Percentiles rank a stretch among this genome's conserved stretches.
Conservation (phyloP, 2,329 filamentous ascomycete species). For the Xylariales sp. region DNA sequence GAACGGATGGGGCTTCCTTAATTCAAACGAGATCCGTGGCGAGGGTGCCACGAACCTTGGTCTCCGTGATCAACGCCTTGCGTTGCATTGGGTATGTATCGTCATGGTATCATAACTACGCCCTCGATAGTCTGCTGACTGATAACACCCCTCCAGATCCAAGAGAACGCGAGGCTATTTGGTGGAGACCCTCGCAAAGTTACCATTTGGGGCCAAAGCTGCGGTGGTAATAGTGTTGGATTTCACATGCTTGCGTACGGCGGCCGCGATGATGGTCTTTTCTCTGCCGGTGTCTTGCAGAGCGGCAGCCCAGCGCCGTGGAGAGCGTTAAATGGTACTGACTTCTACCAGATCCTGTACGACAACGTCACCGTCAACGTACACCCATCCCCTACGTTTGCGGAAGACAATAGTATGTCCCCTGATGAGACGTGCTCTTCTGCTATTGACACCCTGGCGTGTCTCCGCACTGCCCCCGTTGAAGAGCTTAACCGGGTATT, state of each 20-base stretch:
- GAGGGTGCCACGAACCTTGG: slow-evolving; percentile 13
- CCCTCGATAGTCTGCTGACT: neutral
- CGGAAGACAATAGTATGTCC: slow-evolving; percentile 8
- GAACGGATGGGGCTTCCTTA: slow-evolving; percentile 10
- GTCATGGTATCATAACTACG: neutral
- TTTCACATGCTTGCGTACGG: slow-evolving; percentile 21
- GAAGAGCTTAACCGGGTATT: slow-evolving; percentile 20
- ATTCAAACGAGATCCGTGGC: slow-evolving; percentile 7
- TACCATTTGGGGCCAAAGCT: slow-evolving; percentile 16
- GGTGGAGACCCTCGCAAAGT: slow-evolving; percentile 17
- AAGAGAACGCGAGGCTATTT: slow-evolving; percentile 11
- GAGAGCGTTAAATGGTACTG: slow-evolving; percentile 18
- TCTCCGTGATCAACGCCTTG: slow-evolving; percentile 17
- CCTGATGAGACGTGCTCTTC: slow-evolving; percentile 5
- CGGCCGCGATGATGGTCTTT: slow-evolving; percentile 20
- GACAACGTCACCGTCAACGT: slow-evolving; percentile 19
- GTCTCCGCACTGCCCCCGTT: slow-evolving; percentile 18
- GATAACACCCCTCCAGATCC: neutral
- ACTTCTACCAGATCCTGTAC: slow-evolving; percentile 18
- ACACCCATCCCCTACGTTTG: slow-evolving; percentile 5
- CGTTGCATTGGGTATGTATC: slow-evolving; percentile 15
- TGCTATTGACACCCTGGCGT: slow-evolving; percentile 19
- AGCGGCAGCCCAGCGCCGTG: slow-evolving; percentile 19
- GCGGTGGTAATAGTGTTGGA: slow-evolving; percentile 9
- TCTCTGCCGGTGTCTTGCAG: slow-evolving; percentile 19